phyloP scores from a whole-genome alignment of 148 eudicot genomes.

The Persicaria maculosa region DNA sequence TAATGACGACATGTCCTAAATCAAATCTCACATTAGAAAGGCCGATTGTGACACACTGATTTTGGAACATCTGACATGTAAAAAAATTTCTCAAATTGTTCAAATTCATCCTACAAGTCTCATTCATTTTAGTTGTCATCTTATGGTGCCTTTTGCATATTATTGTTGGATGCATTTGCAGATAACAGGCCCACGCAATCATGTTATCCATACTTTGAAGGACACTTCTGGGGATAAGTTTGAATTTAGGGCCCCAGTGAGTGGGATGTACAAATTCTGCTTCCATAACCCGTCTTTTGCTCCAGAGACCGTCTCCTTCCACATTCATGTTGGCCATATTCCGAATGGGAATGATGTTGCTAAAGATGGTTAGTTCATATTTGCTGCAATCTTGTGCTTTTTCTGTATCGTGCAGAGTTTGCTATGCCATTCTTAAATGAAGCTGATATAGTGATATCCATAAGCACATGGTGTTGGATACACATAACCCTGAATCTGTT shows the following conservation, averaged over 20 bases:
- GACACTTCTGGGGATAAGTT: constrained; percentile 2
- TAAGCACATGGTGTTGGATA: no score
- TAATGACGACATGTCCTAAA: no score
- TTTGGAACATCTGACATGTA: background rate
- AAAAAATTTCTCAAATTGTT: no score
- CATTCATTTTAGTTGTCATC: background rate
- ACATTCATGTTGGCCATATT: constrained; percentile 9
- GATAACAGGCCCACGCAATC: background rate
- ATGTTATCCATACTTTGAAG: background rate
- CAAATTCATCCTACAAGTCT: background rate
- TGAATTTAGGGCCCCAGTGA: background rate
- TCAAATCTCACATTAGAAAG: background rate
- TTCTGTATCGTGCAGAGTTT: background rate
- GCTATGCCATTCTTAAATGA: background rate
- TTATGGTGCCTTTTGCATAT: background rate
- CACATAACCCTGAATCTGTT: background rate
- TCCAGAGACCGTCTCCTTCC: constrained; percentile 10
- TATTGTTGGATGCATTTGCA: background rate
- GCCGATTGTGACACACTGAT: background rate
- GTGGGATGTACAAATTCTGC: constrained; percentile 13
- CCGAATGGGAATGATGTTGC: background rate
- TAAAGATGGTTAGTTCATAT: constrained; percentile 9
- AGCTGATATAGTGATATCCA: background rate
- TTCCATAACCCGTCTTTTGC: constrained; percentile 3
- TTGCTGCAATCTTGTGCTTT: background rate